phyloP scores from a whole-genome alignment of 2,329 filamentous ascomycete species.

The Aspergillus pseudotamarii region DNA sequence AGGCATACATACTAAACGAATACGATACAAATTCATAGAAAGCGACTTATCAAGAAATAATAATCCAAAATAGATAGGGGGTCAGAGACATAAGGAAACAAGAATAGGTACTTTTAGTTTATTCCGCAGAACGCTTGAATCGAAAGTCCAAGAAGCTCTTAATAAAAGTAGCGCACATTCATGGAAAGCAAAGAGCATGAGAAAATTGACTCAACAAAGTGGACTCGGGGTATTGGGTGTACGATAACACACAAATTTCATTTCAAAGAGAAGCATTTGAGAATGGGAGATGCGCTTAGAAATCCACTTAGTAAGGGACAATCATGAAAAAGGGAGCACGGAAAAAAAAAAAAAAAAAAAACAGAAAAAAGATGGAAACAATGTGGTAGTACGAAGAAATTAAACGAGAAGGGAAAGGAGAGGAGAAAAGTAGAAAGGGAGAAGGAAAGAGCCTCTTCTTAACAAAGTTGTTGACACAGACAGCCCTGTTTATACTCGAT shows the following conservation, averaged over 20 bases:
- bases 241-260: conserved; percentile 46
- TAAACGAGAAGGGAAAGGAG: conserved; percentile 23
- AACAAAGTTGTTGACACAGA: conserved; percentile 19
- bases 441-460: conserved; percentile 17
- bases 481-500: conserved; percentile 14
- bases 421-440: conserved; percentile 21
- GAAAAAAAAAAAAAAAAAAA: conserved; percentile 21
- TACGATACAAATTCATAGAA: conserved; percentile 28
- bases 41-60: conserved; percentile 23
- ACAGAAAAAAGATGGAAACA: conserved; percentile 20
- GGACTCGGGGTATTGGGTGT: conserved; percentile 49
- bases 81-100: conserved; percentile 26
- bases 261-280: conserved; percentile 43
- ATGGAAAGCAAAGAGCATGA: conserved; percentile 31
- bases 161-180: conserved; percentile 34
- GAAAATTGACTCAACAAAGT: conserved; percentile 38
- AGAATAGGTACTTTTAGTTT: conserved; percentile 40
- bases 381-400: conserved; percentile 22
- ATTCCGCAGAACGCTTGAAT: conserved; percentile 35
- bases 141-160: conserved; percentile 35
- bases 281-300: conserved; percentile 39
- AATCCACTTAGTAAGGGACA: conserved; percentile 39
- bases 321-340: conserved; percentile 27
- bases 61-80: conserved; percentile 18
- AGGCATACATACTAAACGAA: conserved; percentile 25